Percentiles rank a stretch among this genome's conserved stretches.
These are phyloP conservation scores for Nepenthes alata DNA, from an alignment of 179 eudicot species.

Conservation along the genomic window DNA sequence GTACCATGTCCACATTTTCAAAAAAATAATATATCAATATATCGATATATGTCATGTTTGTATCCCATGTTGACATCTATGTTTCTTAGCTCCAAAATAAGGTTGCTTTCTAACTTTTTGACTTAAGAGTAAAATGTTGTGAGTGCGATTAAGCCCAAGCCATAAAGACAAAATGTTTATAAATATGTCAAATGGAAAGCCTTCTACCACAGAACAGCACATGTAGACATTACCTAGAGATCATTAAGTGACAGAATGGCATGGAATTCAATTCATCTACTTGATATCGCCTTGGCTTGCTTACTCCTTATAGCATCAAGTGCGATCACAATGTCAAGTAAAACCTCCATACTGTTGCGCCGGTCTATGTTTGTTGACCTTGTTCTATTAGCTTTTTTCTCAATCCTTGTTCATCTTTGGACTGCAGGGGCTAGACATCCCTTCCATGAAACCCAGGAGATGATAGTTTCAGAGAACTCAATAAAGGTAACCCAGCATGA, in stretches of 20 bases:
- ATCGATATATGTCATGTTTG: too few relatives aligned
- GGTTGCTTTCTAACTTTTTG: conserved; percentile 8
- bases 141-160: background rate
- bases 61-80: too few relatives aligned
- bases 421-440: conserved; percentile 22
- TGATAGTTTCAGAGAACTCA: conserved; percentile 4
- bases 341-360: too few relatives aligned
- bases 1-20: too few relatives aligned
- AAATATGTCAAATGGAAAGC: conserved; percentile 11
- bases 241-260: conserved; percentile 12
- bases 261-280: conserved; percentile 9
- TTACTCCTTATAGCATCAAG: conserved; percentile 21
- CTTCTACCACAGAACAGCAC: background rate
- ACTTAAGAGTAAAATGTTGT: background rate
- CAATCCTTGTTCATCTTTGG: background rate
- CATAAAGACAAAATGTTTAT: conserved; percentile 4
- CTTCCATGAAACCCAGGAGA: conserved; percentile 3
- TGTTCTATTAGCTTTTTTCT: too few relatives aligned
- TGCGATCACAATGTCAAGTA: conserved; percentile 33
- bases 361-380: too few relatives aligned
- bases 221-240: background rate
- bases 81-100: background rate
- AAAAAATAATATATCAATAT: too few relatives aligned
- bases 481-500: conserved; percentile 11
- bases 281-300: conserved; percentile 22